These are phyloP conservation scores for Dittrichia graveolens DNA, from an alignment of 129 eudicot genomes.

Conservation along the genomic window DNA sequence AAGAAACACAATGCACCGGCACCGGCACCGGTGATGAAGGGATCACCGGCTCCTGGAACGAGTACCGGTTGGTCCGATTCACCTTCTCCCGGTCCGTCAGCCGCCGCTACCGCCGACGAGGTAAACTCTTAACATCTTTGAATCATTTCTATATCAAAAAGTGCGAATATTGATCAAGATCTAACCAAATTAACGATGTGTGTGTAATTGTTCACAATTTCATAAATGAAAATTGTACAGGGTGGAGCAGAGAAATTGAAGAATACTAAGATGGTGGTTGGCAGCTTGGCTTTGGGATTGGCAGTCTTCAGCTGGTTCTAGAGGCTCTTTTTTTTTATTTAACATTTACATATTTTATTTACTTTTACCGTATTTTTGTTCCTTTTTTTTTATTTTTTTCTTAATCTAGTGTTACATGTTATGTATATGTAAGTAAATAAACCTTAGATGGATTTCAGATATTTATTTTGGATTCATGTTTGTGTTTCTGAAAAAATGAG, in stretches of 20 bases:
- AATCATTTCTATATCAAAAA: too few species aligned
- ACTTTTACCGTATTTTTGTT: not conserved
- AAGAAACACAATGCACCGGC: slow-evolving; percentile 51
- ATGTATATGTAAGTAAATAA: not conserved
- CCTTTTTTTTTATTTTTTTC: not conserved
- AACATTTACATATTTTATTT: not conserved
- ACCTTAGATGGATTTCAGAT: not conserved
- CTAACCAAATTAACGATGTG: not conserved
- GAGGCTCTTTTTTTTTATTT: not conserved
- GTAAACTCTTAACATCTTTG: slow-evolving; percentile 20
- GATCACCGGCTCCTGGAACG: slow-evolving; percentile 53
- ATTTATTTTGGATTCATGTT: too few species aligned
- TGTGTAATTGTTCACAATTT: too few species aligned
- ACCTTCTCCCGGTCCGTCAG: slow-evolving; percentile 54
- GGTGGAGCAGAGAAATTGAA: slow-evolving; percentile 63
- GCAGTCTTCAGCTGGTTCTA: slow-evolving; percentile 48
- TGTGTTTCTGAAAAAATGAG: too few species aligned
- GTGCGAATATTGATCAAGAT: not conserved
- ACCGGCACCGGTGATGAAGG: slow-evolving; percentile 31
- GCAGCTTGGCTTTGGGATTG: slow-evolving; percentile 59
- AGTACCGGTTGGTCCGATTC: slow-evolving; percentile 34
- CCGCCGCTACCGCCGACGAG: slow-evolving; percentile 38
- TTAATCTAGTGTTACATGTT: not conserved
- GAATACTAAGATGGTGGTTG: slow-evolving; percentile 47
- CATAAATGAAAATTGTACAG: slow-evolving; percentile 39